These are phyloP conservation scores for Straminergon stramineum DNA, from an alignment of 225 moss, liverwort and hornwort species.

Conservation along the genomic window DNA sequence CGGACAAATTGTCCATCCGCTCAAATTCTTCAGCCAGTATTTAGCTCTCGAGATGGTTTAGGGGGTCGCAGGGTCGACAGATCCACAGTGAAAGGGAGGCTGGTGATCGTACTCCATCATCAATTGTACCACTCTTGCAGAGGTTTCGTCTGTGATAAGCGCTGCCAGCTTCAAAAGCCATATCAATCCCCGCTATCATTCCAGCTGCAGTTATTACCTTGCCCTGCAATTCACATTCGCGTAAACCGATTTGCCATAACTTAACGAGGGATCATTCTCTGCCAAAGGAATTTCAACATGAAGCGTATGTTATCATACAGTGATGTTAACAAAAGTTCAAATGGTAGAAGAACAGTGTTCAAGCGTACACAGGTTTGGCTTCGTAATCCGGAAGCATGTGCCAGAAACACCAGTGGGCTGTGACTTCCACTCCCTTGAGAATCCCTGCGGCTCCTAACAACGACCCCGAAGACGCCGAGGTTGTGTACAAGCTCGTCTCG, in stretches of 20 bases:
- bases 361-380: conserved; percentile 14
- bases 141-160: conserved; percentile 2
- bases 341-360: background rate
- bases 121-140: conserved; percentile 3
- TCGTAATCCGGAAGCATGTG: conserved; percentile 15
- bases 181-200: conserved; percentile 11
- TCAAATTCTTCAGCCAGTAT: background rate
- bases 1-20: background rate
- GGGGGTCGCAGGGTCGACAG: background rate
- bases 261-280: background rate
- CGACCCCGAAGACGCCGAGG: conserved; percentile 49
- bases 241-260: background rate
- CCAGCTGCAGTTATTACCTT: conserved; percentile 14
- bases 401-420: conserved; percentile 31
- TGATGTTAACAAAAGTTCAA: background rate
- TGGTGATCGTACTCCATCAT: background rate
- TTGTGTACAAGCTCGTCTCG: conserved; percentile 35
- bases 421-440: conserved; percentile 29
- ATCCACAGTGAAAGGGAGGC: background rate
- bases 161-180: conserved; percentile 13
- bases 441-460: conserved; percentile 54
- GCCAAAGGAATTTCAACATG: background rate
- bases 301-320: background rate
- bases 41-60: background rate
- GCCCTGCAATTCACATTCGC: background rate